Evolutionary conservation across 495 filamentous ascomycete species (phyloP), one percentile per base, ranked within the genome.

Genomic region (Podospora australis): DNA sequence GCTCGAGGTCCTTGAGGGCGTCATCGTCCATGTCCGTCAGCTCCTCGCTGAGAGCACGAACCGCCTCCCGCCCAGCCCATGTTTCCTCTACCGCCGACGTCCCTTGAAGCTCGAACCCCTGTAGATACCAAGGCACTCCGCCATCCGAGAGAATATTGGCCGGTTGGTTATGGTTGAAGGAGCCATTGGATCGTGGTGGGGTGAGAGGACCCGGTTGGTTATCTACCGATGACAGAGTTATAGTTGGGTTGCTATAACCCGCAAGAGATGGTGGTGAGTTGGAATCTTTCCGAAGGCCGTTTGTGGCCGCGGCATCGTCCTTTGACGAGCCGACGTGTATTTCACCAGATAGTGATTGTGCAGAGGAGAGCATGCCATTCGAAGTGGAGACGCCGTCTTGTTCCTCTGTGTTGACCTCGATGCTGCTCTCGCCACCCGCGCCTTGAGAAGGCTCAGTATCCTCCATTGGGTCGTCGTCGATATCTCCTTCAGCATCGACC

Each of bases 11-110:
- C 64, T 84, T 75, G 40, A 96, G 70, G 65, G 88, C 85, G 14
- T 90, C 88, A 39, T 94, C 90, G 46, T 91, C 88, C 56, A 96
- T 78, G 52, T 95, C 90, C 44, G 82, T 90, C 5, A 96, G 72
- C 47, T 91, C 87, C 62, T 92, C 90, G 49, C 86, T 90, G 71
- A 90, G 81, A 13, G 78, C 82, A 13, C 87, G 78, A 56, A 87
- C 74, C 7, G 85, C 79, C 41, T 88, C 86, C 16, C 83, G 74
- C 10, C 85, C 88, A 3, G 80, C 82, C 80, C 86, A 90, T 47
- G 82, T 75, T 66, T 90, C 86, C 42, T 89, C 84, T 8, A 58
- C 64, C 1, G 66, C 69, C 0, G 67, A 87, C 0, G 87, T 94
- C 14, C 91, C 89, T 43, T 78, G 60, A 0, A 84, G 86, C 29